Evolutionary conservation across 2,329 filamentous ascomycete species (phyloP), one percentile per base, ranked within the genome.

Genomic region (Rhinocladiella mackenziei): DNA sequence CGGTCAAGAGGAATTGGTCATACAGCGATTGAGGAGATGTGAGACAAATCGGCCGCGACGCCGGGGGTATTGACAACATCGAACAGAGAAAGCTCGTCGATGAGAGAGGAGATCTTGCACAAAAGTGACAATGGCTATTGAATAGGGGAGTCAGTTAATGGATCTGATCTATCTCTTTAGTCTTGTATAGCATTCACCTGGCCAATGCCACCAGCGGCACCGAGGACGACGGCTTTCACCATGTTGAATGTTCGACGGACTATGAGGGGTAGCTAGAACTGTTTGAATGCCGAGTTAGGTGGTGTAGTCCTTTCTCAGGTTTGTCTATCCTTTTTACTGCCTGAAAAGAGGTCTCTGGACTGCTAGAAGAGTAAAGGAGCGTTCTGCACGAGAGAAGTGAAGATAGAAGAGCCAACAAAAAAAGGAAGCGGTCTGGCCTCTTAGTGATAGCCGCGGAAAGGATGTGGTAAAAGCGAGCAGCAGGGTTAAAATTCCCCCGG

Each of bases 41-140:
- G 92, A 50, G 89, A 96, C 50, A 98, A 82, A 68, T 98, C 92
- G 62, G 91, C 83, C 56, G 89, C 87, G 64, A 98, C 92, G 71
- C 92, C 92, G 60, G 89, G 89, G 38, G 89, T 94, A 80, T 97
- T 96, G 71, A 97, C 91, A 58, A 98, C 89, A 94, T 98, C 92
- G 77, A 96, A 98, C 61, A 98, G 86, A 51, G 89, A 78, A 61
- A 98, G 86, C 75, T 97, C 87, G 62, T 91, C 84, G 62, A 98
- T 77, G 63, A 88, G 81, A 56, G 89, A 85, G 64, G 77, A 86
- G 58, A 85, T 81, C 81, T 98, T 98, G 67, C 97, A 79, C 61
- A 98, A 85, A 58, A 98, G 86, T 56, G 92, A 98, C 62, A 98
- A 79, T 59, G 92, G 92, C 89, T 97, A n/a, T n/a, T n/a, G n/a